Percentiles rank a stretch among this genome's conserved stretches.
phyloP scores from a whole-genome alignment of 2,329 filamentous ascomycete genomes.

The Corniculantispora saksenae region DNA sequence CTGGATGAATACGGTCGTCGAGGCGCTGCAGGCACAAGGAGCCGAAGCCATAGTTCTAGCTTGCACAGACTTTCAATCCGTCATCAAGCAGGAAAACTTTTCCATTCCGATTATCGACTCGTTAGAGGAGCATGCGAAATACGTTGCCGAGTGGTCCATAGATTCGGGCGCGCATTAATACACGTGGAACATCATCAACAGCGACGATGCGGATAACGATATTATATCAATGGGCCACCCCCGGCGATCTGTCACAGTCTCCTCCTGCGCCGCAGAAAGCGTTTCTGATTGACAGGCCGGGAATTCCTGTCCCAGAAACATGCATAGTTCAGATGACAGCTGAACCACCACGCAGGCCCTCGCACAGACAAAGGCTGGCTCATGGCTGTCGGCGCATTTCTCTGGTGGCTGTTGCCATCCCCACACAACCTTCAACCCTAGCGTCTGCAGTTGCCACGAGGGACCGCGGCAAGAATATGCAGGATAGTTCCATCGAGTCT shows the following conservation, averaged over 20 bases:
- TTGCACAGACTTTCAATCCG: slow-evolving; percentile 23
- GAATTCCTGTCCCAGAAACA: neutral
- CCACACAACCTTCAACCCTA: neutral
- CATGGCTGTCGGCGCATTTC: neutral
- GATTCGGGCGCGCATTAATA: neutral
- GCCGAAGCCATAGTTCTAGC: slow-evolving; percentile 23
- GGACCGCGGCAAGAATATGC: neutral
- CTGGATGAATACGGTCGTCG: slow-evolving; percentile 9
- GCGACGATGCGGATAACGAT: neutral
- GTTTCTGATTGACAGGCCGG: neutral
- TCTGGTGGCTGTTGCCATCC: neutral
- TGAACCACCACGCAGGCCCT: neutral
- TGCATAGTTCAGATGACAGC: neutral
- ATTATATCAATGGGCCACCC: neutral
- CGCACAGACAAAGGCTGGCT: slow-evolving; percentile 1
- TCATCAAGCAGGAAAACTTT: slow-evolving; percentile 21
- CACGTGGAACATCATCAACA: too few species aligned
- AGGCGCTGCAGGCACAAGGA: slow-evolving; percentile 18
- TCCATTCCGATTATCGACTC: slow-evolving; percentile 22
- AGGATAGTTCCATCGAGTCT: neutral
- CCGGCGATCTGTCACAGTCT: too few species aligned
- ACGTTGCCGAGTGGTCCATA: slow-evolving; percentile 11
- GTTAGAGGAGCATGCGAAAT: slow-evolving; percentile 23
- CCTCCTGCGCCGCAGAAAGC: too few species aligned
- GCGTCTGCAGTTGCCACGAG: neutral